Evolutionary conservation across 1,284 basidiomycete species (phyloP), one percentile per base, ranked within the genome.

Genomic region (Gymnopus androsaceus): DNA sequence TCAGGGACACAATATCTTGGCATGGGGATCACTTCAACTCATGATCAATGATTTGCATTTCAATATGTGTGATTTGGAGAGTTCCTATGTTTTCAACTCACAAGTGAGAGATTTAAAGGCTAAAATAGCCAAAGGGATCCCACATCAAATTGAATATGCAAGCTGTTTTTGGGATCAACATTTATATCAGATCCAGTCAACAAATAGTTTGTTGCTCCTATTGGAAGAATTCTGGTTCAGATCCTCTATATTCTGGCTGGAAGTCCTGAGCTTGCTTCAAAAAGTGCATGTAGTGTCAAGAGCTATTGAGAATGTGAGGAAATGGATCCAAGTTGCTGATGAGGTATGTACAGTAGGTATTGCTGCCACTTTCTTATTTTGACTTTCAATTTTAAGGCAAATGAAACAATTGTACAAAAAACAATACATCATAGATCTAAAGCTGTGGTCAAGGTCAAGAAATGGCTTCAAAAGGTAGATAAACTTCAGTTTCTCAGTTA

Each of bases 31-130:
- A 17, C 7, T 42, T 3, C 9, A 49, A 17, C 8, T 49, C 6
- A 34, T 49, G 28, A 36, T 12, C 8, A 49, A 49, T 21, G n/a
- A 49, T 11, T 27, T 49, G 14, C 30, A 49, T 8, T 49, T 49
- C 23, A 49, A 49, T 23, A 49, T 49, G 21, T 49, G 47, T 23
- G 14, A n/a, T n/a, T n/a, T n/a, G n/a, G n/a, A n/a, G n/a, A n/a
- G n/a, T n/a, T n/a, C n/a, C n/a, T n/a, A n/a, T 33, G 4, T 49
- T 4, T 21, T 7, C 7, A 42, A 42, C 21, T 33, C 21, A 36
- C 19, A 49, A 34, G 14, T 31, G 4, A 21, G 25, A 33, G 17
- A 49, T 36, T 14, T 25, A 9, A 14, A 36, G 36, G 21, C 27
- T 21, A 12, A 4, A 3, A 19, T 36, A 9, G 8, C 11, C 17